Base-by-base conservation (phyloP, 805 yeast genomes). In the Alloascoidea hylecoeti region DNA sequence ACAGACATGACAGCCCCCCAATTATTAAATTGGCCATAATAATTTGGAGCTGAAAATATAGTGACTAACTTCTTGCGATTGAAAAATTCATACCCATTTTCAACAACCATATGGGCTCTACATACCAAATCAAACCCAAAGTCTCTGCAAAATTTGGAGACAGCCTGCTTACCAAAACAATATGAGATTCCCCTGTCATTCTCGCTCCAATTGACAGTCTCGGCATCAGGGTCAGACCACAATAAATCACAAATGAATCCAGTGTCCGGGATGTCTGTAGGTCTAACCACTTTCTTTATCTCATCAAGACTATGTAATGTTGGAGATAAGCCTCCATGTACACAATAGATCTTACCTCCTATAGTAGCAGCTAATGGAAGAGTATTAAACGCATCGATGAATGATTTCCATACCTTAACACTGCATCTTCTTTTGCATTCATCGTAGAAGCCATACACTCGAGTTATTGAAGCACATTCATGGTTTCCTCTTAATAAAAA, bases 1-100 rank as follows among this genome's bases (percentile, higher is more conserved):
- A 89, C 97, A 53, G 92, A 77, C 98, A 89, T 89, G 97, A 92
- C 89, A 33, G 98, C 98, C 55, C 98, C 98, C 2, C 97, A 96
- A 55, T 89, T 89, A 61, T 89, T 97, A 57, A 89, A 89, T 61
- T 89, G 97, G 52, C 98, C 98, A 71, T 97, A 92, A 60, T 88
- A 88, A 63, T 92, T 92, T 50, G 98, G 98, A 41, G 98, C 98
- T 39, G 92, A 78, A 58, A 89, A 89, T 48, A 89, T 68, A 19
- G 98, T 89, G 36, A 89, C 97, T 55, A 89, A 72, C 62, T 89
- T 97, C 56, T 97, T 81, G 60, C 89, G 89, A 46, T 92, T 76
- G 61, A 92, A 89, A 57, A 89, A 89, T 66, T 89, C 97, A 61
- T 92, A 89, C 48, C 98, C 98, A 61, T 89, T 97, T 64, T 89